Evolutionary conservation across 176 grass and related monocot genomes (phyloP).

Genomic region (Triticum monococcum): DNA sequence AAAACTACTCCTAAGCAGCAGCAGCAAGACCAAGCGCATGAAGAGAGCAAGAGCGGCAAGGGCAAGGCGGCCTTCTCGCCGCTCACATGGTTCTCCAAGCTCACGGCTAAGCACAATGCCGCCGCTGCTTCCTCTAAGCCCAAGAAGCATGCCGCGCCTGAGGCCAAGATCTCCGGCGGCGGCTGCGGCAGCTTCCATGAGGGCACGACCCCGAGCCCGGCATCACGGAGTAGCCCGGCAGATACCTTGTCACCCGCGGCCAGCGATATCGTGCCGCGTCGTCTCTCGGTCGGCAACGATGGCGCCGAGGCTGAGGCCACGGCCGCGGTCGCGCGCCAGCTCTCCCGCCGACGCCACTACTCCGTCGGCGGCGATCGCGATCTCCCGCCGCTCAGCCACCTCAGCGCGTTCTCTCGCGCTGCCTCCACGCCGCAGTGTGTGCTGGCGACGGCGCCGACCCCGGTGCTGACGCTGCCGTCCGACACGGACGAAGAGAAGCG

Average conservation of each 20-base stretch:
- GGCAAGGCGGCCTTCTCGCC: slow-evolving; percentile 40
- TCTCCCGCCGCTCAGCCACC: slow-evolving; percentile 36
- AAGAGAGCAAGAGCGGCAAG: slow-evolving; percentile 29
- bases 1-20: slow-evolving; percentile 29
- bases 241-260: background rate
- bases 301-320: background rate
- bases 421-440: background rate
- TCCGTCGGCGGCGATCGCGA: slow-evolving; percentile 58
- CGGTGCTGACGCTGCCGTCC: background rate
- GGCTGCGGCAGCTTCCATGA: background rate
- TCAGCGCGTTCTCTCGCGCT: slow-evolving; percentile 41
- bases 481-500: slow-evolving; percentile 36
- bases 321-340: slow-evolving; percentile 10
- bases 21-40: background rate
- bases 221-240: slow-evolving; percentile 10
- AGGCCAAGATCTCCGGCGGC: background rate
- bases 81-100: slow-evolving; percentile 66
- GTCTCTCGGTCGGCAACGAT: slow-evolving; percentile 46
- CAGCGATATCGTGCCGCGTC: background rate
- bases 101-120: slow-evolving; percentile 28
- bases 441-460: background rate
- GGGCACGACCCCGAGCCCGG: background rate
- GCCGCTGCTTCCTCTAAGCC: background rate
- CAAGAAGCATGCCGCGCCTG: background rate
- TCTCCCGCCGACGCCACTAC: slow-evolving; percentile 42